A percentile compares a stretch with the other conserved stretches of the same genome.
Evolutionary conservation across 495 filamentous ascomycete genomes (phyloP).

Genomic region (Cairneyella variabilis): DNA sequence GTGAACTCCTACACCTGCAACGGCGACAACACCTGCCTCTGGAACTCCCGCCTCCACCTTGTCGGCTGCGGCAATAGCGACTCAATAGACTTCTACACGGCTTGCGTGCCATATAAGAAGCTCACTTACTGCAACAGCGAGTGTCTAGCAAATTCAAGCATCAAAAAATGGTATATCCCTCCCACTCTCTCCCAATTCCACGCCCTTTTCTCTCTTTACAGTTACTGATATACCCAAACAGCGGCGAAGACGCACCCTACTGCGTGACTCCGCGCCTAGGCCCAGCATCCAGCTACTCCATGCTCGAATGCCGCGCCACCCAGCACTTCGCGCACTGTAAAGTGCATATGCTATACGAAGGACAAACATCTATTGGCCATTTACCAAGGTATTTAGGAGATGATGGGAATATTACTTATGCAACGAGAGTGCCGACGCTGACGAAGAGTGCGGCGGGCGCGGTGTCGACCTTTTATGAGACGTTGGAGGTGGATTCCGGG

Average conservation of each 20-base stretch:
- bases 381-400: conserved; percentile 9
- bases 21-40: conserved; percentile 9
- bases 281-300: conserved; percentile 3
- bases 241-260: too few species aligned
- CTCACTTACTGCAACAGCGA: conserved; percentile 2
- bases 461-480: too few species aligned
- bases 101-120: conserved; percentile 4
- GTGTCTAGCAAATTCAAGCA: conserved; percentile 12
- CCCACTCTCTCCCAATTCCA: too few species aligned
- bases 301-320: background rate
- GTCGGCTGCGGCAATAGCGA: conserved; percentile 5
- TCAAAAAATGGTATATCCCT: conserved; percentile 5
- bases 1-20: conserved; percentile 13
- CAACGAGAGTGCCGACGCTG: background rate
- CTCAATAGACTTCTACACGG: conserved; percentile 9
- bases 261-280: conserved; percentile 3
- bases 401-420: conserved; percentile 8
- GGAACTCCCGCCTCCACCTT: conserved; percentile 8
- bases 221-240: too few species aligned
- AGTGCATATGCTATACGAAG: background rate
- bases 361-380: conserved; percentile 8
- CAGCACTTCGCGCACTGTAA: background rate
- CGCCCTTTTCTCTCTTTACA: too few species aligned
- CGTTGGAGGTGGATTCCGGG: too few species aligned
- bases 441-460: too few species aligned